Evolutionary conservation across 257 asterid genomes (phyloP), one percentile per base, ranked within the genome.

Genomic region (Penstemon davidsonii): DNA sequence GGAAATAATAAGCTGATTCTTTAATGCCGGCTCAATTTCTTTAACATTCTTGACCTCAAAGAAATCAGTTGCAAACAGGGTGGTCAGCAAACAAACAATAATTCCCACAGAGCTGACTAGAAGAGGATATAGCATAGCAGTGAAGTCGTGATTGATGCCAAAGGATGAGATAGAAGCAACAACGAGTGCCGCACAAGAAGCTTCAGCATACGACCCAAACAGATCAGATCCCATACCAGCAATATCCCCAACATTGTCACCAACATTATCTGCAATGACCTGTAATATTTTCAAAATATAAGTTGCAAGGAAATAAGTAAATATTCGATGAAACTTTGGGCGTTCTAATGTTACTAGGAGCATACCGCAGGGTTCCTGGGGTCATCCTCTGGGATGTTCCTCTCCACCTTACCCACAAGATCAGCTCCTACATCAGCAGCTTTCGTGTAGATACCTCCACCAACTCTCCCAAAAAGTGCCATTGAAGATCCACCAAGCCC

Each of bases 241-340:
- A 80, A 85, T 85, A 70, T 85, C 87, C 64, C 90, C 90, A 38
- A 85, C 86, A 66, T 85, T 85, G 53, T 85, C 90, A 50, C 90
- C 90, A 55, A 85, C 90, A 74, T 85, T 82, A 72, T 85, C 90
- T 9, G 90, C 87, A 80, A 85, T 85, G 41, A 82, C 90, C 87
- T 85, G 86, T 45, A 69, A 76, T 7, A 38, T 47, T 66, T 47
- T 9, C 46, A 55, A 64, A 57, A 69, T 61, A 11, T 13, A 74
- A 55, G 63, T 15, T 18, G 33, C 4, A 49, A 5, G 46, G 18
- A 60, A 58, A 36, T 7, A 42, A 43, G 10, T 41, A 60, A 54
- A 19, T 6, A 45, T 25, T 47, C 19, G 60, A 3, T 8, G 59
- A 51, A 69, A 60, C 10, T 45, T 51, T 42, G 55, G 12, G 46